Conservation (phyloP, 2,329 filamentous ascomycete genomes). For the Penicillium frequentans region DNA sequence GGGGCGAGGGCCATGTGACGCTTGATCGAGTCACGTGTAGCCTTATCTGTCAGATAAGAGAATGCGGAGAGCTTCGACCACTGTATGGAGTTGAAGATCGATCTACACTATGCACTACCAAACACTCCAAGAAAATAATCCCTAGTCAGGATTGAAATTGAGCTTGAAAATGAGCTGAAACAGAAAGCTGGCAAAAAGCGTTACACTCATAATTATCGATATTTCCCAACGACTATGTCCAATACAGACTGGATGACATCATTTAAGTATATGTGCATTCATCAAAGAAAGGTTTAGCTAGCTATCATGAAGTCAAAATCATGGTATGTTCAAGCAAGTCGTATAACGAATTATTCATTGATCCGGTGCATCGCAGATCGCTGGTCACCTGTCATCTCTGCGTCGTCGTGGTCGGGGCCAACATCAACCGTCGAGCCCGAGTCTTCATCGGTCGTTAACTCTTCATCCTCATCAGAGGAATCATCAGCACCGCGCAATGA, state of each 20-base stretch:
- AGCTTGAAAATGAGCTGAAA: too few relatives aligned
- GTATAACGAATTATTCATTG: background rate
- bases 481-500: conserved; percentile 37
- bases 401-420: conserved; percentile 2
- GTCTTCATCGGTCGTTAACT: conserved; percentile 32
- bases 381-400: background rate
- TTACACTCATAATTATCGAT: background rate
- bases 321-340: conserved; percentile 1
- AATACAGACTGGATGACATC: background rate
- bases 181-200: too few relatives aligned
- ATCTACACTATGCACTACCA: background rate
- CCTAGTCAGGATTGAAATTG: too few relatives aligned
- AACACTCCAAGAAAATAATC: too few relatives aligned
- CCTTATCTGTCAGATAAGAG: background rate
- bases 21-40: conserved; percentile 13
- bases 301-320: background rate
- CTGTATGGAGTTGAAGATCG: conserved; percentile 1
- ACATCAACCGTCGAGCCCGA: conserved; percentile 4
- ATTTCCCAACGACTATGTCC: background rate
- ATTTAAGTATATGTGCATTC: conserved; percentile 5
- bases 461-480: conserved; percentile 39
- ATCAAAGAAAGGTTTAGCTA: conserved; percentile 2
- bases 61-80: background rate
- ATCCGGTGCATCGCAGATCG: conserved; percentile 8
- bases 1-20: conserved; percentile 19